These are phyloP conservation scores for Hypericum perforatum DNA, from an alignment of 345 rosid species.

Conservation along the genomic window DNA sequence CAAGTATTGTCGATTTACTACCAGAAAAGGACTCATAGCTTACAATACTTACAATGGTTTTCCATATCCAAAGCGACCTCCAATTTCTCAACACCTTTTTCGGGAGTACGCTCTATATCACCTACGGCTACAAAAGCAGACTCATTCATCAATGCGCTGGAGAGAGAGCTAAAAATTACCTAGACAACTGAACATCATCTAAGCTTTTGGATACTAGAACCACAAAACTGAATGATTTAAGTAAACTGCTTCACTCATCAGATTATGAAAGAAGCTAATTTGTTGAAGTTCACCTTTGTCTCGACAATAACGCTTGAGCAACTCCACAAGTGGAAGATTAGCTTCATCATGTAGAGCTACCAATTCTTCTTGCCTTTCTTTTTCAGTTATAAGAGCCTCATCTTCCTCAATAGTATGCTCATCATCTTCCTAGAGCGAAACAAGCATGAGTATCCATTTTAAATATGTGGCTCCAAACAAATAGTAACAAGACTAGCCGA, in stretches of 20 bases:
- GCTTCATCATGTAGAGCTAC: constrained; percentile 71
- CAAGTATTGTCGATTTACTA: constrained; percentile 10
- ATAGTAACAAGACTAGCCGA: neutral
- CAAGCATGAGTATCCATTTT: constrained; percentile 1
- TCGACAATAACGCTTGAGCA: constrained; percentile 53
- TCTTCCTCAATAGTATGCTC: constrained; percentile 92
- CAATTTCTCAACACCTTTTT: constrained; percentile 27
- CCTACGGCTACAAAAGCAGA: constrained; percentile 24
- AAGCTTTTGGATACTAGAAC: too few relatives aligned
- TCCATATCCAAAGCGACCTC: constrained; percentile 21
- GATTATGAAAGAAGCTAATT: too few relatives aligned
- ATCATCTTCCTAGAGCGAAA: constrained; percentile 89
- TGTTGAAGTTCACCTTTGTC: constrained; percentile 33
- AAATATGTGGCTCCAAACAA: constrained; percentile 1
- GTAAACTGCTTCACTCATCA: too few relatives aligned
- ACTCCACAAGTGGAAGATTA: constrained; percentile 81
- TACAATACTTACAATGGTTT: constrained; percentile 35
- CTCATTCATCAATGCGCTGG: constrained; percentile 4
- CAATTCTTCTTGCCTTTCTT: constrained; percentile 87
- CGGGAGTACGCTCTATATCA: constrained; percentile 36
- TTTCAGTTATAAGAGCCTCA: constrained; percentile 72
- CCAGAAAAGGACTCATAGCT: constrained; percentile 13
- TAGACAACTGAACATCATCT: neutral
- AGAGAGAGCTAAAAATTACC: neutral
- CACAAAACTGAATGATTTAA: too few relatives aligned